Evolutionary conservation across 2,329 filamentous ascomycete species (phyloP), one percentile per base, ranked within the genome.

Genomic region (Calonectria pteridis): DNA sequence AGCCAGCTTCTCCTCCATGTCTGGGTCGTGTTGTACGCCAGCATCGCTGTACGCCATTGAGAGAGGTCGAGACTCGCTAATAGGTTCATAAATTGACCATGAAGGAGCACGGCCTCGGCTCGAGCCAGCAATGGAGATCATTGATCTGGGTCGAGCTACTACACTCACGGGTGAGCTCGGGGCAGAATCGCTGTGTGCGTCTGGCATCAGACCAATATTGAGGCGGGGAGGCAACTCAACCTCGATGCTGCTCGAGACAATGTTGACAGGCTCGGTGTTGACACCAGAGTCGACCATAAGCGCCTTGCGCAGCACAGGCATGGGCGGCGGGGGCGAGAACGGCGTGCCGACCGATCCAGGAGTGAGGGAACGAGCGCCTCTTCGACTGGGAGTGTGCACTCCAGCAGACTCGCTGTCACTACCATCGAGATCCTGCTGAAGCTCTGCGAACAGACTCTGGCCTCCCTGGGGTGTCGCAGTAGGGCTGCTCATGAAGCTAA

Each of bases 371-470:
- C 87, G 87, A 28, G 84, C 79, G 73, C 87, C 87, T 53, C 87
- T 86, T 71, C 87, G 87, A 75, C 88, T 90, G 31, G 91, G 91
- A 35, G 91, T 92, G 31, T 86, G 89, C 40, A 85, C 88, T 23
- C 87, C 87, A 72, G 85, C 87, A 68, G 94, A 93, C 75, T 93
- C 93, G 73, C 95, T 94, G 75, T 95, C 94, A 77, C 94, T 93
- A 76, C 92, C 91, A 74, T 91, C 93, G 53, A 98, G 87, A 77
- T 95, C 94, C 67, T 94, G 55, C 33, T 62, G 95, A 51, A 99
- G 89, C 84, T 99, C 97, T 50, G 95, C 95, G 82, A 97, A 98
- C 65, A 99, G 88, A 81, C 94, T 98, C 86, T 98, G 94, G 20
- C 91, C 85, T 53, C 84, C 83, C 71, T 89, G 86, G 13, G 90